Conservation (phyloP, 306 rosid species). For the Sphenostylis stenocarpa region DNA sequence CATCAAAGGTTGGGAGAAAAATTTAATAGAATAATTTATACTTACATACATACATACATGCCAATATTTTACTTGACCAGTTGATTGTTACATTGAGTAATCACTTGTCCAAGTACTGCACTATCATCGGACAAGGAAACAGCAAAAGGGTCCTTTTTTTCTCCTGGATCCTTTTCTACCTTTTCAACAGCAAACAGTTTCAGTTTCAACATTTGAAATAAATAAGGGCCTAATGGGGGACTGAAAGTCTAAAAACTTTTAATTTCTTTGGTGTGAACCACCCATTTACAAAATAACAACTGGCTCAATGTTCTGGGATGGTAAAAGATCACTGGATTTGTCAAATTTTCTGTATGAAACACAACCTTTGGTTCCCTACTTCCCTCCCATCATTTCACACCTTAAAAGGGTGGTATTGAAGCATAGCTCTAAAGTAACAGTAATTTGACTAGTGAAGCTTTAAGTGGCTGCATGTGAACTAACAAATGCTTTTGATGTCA, state of each 20-base stretch:
- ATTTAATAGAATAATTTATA: background rate
- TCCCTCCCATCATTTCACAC: background rate
- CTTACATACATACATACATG: background rate
- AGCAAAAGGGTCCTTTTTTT: slow-evolving; percentile 1
- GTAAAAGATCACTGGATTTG: background rate
- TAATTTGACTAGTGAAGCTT: slow-evolving; percentile 14
- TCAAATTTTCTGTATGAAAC: background rate
- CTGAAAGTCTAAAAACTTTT: background rate
- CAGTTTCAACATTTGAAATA: background rate
- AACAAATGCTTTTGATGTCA: background rate
- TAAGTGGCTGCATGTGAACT: background rate
- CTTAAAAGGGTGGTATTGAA: background rate
- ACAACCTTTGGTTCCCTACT: background rate
- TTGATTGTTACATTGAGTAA: slow-evolving; percentile 17
- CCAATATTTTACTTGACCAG: slow-evolving; percentile 21
- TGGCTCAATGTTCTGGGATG: background rate
- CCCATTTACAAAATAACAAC: background rate
- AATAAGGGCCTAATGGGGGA: background rate
- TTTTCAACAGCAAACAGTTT: background rate
- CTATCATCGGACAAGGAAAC: slow-evolving; percentile 21
- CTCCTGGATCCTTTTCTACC: background rate
- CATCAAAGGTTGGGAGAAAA: slow-evolving; percentile 19
- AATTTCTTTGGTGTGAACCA: background rate
- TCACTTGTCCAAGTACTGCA: slow-evolving; percentile 16
- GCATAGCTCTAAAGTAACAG: slow-evolving; percentile 1